These are phyloP conservation scores for Rosa lucieae DNA, from an alignment of 306 rosid genomes.

Conservation along the genomic window DNA sequence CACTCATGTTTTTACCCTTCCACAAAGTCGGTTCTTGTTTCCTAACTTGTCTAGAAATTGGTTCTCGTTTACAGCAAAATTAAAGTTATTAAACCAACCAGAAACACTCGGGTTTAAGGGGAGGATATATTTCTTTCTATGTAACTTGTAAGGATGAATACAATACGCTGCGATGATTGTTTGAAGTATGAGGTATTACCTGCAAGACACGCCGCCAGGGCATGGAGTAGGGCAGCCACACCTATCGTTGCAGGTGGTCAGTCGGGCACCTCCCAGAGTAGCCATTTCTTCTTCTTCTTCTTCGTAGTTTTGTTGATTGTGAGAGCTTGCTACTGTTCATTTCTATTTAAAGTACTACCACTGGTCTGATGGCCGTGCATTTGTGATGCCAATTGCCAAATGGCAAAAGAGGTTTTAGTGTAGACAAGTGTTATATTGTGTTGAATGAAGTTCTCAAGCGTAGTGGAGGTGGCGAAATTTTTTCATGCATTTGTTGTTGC, in stretches of 20 bases:
- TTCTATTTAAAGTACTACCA: neutral
- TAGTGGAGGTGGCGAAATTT: neutral
- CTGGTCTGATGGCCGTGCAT: neutral
- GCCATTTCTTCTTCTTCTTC: slow-evolving; percentile 20
- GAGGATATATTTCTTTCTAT: no score
- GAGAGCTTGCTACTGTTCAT: neutral
- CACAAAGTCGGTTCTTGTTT: neutral
- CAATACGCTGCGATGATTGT: neutral
- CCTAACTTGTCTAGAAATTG: neutral
- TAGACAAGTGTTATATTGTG: neutral
- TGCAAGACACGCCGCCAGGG: slow-evolving; percentile 23
- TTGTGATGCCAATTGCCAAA: neutral
- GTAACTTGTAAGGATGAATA: neutral
- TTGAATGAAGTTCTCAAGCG: neutral
- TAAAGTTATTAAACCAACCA: no score
- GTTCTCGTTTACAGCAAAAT: neutral
- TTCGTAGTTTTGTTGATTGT: neutral
- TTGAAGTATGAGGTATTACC: neutral
- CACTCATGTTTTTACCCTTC: neutral
- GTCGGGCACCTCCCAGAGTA: neutral
- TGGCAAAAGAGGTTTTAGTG: neutral
- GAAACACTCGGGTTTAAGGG: neutral
- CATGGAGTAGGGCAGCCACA: slow-evolving; percentile 37
- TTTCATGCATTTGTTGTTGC: neutral
- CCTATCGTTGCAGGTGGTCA: slow-evolving; percentile 15